Base-by-base conservation (phyloP, 179 eudicot species). In the Silene coronaria region DNA sequence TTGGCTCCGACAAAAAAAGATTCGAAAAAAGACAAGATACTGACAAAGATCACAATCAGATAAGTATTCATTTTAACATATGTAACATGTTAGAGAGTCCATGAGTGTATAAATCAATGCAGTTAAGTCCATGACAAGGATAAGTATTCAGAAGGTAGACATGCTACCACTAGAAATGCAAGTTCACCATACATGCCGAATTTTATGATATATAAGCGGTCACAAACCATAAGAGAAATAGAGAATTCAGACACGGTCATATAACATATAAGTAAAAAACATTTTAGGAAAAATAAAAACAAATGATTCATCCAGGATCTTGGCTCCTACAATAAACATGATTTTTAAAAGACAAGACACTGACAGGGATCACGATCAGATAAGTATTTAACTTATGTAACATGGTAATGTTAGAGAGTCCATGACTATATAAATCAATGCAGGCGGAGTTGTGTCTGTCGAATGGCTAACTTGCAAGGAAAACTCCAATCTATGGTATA, bases 151-250 rank as follows among this genome's bases (percentile, higher is more conserved):
- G 34, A 65, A 19, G 36, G 64, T 28, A 30, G 16, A 34, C 8
- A 62, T 32, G 64, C 78, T 76, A 77, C 16, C 60, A 76, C 45
- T 69, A 76, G 68, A 74, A 69, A 70, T 68, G 76, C 76, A 76
- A 24, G 73, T 76, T 38, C 75, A 72, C 72, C 73, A 72, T 23
- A 76, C 66, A 71, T 62, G 46, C 45, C n/a, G 51, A 13, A 13
- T 8, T 38, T 57, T 59, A 72, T 59, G 24, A 36, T 24, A 36
- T 34, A 53, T 62, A 72, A 67, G 27, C 24, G 64, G 58, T 69
- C 58, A 53, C 71, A 63, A 36, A 48, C 22, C 63, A 71, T 9
- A 72, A 38, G 45, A 38, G 12, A 38, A 77, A 57, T 36, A 75
- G 22, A 75, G 22, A 77, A 23, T 46, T 76, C 74, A 67, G 67